Percentiles rank a stretch among this genome's conserved stretches.
Evolutionary conservation across 2,329 filamentous ascomycete genomes (phyloP).

Genomic region (Bretziella fagacearum): DNA sequence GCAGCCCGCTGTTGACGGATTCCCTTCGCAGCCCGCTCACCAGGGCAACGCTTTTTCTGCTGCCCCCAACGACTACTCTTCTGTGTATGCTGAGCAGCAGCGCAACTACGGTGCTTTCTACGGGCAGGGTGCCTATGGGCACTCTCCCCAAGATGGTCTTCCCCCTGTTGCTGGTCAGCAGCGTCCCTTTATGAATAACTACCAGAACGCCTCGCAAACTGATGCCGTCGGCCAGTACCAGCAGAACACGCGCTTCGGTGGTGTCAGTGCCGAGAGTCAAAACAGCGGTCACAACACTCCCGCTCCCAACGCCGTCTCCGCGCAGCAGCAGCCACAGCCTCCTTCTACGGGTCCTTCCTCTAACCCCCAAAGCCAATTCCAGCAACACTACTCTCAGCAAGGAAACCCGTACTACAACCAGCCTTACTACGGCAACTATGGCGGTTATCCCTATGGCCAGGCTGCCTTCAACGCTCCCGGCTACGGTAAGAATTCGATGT

Average conservation of each 20-base stretch:
- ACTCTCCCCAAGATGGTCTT: slow-evolving; percentile 57
- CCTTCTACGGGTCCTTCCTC: slow-evolving; percentile 21
- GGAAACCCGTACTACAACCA: slow-evolving; percentile 42
- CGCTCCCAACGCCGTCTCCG: slow-evolving; percentile 50
- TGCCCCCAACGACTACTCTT: slow-evolving; percentile 61
- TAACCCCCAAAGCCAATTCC: slow-evolving; percentile 36
- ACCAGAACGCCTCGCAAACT: slow-evolving; percentile 43
- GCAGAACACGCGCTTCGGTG: slow-evolving; percentile 48
- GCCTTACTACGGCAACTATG: slow-evolving; percentile 47
- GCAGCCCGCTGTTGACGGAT: slow-evolving; percentile 14
- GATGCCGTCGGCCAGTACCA: slow-evolving; percentile 53
- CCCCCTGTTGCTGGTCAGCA: slow-evolving; percentile 20
- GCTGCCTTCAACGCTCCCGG: slow-evolving; percentile 27
- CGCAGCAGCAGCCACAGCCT: slow-evolving; percentile 30
- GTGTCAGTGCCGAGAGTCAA: slow-evolving; percentile 48
- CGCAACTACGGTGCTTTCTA: slow-evolving; percentile 54
- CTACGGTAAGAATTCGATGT: slow-evolving; percentile 38
- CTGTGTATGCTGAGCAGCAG: slow-evolving; percentile 67
- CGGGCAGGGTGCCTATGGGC: slow-evolving; percentile 34
- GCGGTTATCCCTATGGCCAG: slow-evolving; percentile 34
- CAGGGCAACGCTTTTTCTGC: slow-evolving; percentile 54
- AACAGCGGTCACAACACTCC: slow-evolving; percentile 85
- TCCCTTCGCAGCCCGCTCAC: slow-evolving; percentile 36
- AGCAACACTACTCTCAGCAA: slow-evolving; percentile 29
- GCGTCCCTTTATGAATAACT: slow-evolving; percentile 60